Evolutionary conservation across 2,329 filamentous ascomycete species (phyloP).

Genomic region (Esteya vermicola): DNA sequence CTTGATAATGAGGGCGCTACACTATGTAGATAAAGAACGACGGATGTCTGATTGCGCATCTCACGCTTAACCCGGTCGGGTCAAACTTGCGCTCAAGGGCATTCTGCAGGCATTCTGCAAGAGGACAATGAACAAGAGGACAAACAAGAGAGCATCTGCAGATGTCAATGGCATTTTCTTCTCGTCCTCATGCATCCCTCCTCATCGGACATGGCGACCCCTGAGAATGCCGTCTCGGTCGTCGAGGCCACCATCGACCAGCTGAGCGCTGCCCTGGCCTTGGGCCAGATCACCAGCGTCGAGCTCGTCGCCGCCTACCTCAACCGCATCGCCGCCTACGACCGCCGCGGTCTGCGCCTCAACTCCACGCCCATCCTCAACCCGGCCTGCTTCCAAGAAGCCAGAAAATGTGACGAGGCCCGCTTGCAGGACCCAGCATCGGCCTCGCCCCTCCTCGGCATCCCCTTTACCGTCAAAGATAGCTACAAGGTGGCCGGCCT

Average conservation of each 20-base stretch:
- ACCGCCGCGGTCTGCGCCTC: neutral
- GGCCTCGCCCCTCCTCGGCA: neutral
- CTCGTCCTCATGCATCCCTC: too few relatives aligned
- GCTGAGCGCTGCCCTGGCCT: neutral
- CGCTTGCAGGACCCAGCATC: too few relatives aligned
- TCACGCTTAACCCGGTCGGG: neutral
- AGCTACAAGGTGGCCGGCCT: neutral
- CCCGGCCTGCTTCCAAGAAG: neutral
- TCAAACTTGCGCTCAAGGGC: conserved; percentile 1
- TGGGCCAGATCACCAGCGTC: neutral
- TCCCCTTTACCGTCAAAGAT: conserved; percentile 1
- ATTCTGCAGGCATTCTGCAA: too few relatives aligned
- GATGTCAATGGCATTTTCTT: too few relatives aligned
- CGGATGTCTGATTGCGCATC: too few relatives aligned
- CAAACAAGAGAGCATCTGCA: too few relatives aligned
- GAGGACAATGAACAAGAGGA: too few relatives aligned
- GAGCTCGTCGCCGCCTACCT: neutral
- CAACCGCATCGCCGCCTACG: neutral
- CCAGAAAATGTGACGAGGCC: neutral
- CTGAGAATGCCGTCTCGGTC: neutral
- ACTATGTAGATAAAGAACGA: too few relatives aligned
- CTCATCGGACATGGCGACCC: too few relatives aligned
- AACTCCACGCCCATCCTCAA: conserved; percentile 1
- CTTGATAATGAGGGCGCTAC: too few relatives aligned
- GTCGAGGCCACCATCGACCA: neutral